These are phyloP conservation scores for Orychophragmus violaceus DNA, from an alignment of 345 rosid genomes.

Conservation along the genomic window DNA sequence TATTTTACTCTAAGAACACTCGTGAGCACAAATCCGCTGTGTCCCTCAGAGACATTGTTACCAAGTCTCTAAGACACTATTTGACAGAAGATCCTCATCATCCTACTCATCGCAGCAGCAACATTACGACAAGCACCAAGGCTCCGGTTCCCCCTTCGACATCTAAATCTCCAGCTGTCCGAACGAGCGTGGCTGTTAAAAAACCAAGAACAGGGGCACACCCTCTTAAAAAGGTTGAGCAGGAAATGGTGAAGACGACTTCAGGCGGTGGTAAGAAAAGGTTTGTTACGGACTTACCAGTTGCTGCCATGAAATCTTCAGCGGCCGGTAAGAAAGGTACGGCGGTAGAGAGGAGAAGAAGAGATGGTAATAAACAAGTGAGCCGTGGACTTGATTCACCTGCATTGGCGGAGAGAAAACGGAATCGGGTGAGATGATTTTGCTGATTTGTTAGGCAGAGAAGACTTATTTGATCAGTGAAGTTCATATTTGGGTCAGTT, in stretches of 20 bases:
- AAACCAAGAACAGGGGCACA: conserved; percentile 34
- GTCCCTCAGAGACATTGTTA: conserved; percentile 51
- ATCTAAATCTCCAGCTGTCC: conserved; percentile 20
- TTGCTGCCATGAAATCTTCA: conserved; percentile 37
- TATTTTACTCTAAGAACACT: conserved; percentile 71
- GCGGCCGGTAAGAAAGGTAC: conserved; percentile 29
- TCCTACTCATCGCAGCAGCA: conserved; percentile 19
- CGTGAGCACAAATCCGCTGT: conserved; percentile 74
- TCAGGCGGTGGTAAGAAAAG: conserved; percentile 31
- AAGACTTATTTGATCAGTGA: background rate
- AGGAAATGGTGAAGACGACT: conserved; percentile 17
- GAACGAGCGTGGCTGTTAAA: conserved; percentile 25
- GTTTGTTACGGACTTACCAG: conserved; percentile 29
- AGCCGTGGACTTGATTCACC: conserved; percentile 23
- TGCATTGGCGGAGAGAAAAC: conserved; percentile 43
- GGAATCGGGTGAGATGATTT: conserved; percentile 40
- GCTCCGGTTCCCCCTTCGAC: background rate
- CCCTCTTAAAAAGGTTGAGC: conserved; percentile 10
- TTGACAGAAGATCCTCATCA: conserved; percentile 29
- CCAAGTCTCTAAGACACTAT: conserved; percentile 42
- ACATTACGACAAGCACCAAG: conserved; percentile 13
- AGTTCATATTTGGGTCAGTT: background rate
- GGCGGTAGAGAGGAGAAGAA: conserved; percentile 4
- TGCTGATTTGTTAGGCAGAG: conserved; percentile 5
- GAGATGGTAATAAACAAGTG: background rate